Evolutionary conservation across 306 rosid species (phyloP), one percentile per base, ranked within the genome.

Genomic region (Mucuna pruriens): DNA sequence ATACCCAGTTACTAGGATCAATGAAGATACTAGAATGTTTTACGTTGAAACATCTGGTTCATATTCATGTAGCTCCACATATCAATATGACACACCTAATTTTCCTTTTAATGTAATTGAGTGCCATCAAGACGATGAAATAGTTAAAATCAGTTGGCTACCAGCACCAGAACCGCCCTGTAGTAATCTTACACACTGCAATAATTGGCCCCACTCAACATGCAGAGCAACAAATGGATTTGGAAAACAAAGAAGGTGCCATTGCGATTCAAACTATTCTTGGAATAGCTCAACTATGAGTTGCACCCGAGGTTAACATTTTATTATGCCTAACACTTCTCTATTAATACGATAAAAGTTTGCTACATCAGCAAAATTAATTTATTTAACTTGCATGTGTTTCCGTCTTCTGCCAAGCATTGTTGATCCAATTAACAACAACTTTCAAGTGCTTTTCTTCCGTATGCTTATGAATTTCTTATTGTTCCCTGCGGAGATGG

Each of bases 101-200:
- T 17, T 4, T 17, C 77, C 75, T 11, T 91, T 84, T 61, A 0
- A 0, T 38, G 20, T 67, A 4, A 38, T 3, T 9, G 5, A 19
- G 26, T 82, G 76, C 51, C 0, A 0, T 54, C 0, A 0, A 4
- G 12, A 11, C 0, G 65, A 26, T 1, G 64, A 75, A 17, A 12
- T 33, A 0, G 1, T 33, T 46, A 26, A 31, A 71, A 13, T 91
- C 15, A 52, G 4, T 5, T 91, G 92, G 94, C 0, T 0, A 33
- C 58, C 68, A 15, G 71, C 90, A 3, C 13, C 1, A 3, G 82
- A 71, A 48, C 91, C 90, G 0, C 29, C 11, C 10, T 91, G 94
- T 74, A 52, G 0, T 52, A 2, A 66, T 2, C 36, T 46, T 2
- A 2, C 0, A 10, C 48, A 73, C 74, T 91, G 91, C 89, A 8